Conservation (phyloP, 2,329 filamentous ascomycete species). For the Aspergillus terreus region DNA sequence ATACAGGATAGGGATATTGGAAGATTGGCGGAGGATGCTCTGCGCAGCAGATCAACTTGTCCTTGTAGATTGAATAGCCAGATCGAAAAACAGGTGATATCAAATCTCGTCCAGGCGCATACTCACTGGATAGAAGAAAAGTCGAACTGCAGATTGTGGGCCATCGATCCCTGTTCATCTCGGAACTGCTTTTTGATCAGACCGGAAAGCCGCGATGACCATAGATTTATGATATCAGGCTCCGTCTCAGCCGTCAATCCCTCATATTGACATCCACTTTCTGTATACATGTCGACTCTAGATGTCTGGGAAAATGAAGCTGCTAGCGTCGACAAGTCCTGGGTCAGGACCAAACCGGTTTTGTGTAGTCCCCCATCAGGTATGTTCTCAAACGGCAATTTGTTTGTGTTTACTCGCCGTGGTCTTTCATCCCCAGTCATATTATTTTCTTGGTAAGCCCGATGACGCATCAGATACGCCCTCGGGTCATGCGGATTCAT, state of each 20-base stretch:
- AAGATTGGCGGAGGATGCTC: too few species aligned
- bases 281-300: constrained; percentile 21
- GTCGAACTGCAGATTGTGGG: constrained; percentile 13
- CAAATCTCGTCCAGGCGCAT: neutral
- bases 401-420: constrained; percentile 17
- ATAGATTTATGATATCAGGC: constrained; percentile 8
- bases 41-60: too few species aligned
- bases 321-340: constrained; percentile 5
- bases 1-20: too few species aligned
- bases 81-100: neutral
- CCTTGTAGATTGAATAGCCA: too few species aligned
- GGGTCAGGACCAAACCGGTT: constrained; percentile 12
- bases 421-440: constrained; percentile 4
- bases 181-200: constrained; percentile 19
- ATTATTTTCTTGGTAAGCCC: neutral
- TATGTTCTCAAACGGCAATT: constrained; percentile 29
- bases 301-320: constrained; percentile 1
- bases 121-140: constrained; percentile 10
- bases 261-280: constrained; percentile 6
- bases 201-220: constrained; percentile 14
- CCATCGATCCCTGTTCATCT: constrained; percentile 3
- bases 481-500: constrained; percentile 27
- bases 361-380: constrained; percentile 22
- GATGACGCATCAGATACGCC: constrained; percentile 26
- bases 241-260: constrained; percentile 10